Evolutionary conservation across 768 basidiomycete genomes (phyloP).

Genomic region (Mrakia frigida): DNA sequence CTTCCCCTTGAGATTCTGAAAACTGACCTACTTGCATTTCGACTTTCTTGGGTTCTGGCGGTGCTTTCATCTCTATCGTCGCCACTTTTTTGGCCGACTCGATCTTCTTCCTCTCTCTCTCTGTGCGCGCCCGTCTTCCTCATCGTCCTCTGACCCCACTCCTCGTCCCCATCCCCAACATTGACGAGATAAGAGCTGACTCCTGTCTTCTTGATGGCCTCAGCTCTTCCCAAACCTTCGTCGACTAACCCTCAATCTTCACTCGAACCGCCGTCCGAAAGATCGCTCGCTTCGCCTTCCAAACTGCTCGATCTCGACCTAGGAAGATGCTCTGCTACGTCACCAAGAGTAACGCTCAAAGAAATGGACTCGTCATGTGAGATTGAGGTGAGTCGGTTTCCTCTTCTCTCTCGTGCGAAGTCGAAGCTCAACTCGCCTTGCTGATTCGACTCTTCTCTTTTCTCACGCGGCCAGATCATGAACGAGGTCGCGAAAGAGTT

Average conservation of each 20-base stretch:
- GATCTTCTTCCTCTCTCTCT: too few relatives aligned
- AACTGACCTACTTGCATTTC: too few relatives aligned
- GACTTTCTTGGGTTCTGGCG: too few relatives aligned
- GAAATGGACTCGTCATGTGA: constrained; percentile 43
- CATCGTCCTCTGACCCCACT: too few relatives aligned
- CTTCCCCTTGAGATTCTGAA: too few relatives aligned
- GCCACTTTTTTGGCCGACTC: too few relatives aligned
- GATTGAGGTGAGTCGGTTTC: constrained; percentile 37
- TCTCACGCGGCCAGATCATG: constrained; percentile 34
- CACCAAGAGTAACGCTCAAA: constrained; percentile 48
- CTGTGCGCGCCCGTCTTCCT: too few relatives aligned
- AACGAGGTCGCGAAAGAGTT: constrained; percentile 53
- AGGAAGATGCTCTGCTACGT: constrained; percentile 54
- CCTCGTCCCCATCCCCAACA: too few relatives aligned
- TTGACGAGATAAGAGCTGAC: too few relatives aligned
- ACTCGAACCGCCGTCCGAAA: constrained; percentile 52
- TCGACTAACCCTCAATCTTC: constrained; percentile 46
- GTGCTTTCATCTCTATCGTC: too few relatives aligned
- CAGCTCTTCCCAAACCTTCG: too few relatives aligned
- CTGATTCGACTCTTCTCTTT: neutral
- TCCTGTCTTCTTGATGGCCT: too few relatives aligned
- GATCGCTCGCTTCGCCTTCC: constrained; percentile 55
- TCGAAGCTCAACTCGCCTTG: neutral
- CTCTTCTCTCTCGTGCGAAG: neutral
- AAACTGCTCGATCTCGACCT: constrained; percentile 52